Evolutionary conservation across 2,329 filamentous ascomycete species (phyloP), one percentile per base, ranked within the genome.

Genomic region (Aspergillus eucalypticola): DNA sequence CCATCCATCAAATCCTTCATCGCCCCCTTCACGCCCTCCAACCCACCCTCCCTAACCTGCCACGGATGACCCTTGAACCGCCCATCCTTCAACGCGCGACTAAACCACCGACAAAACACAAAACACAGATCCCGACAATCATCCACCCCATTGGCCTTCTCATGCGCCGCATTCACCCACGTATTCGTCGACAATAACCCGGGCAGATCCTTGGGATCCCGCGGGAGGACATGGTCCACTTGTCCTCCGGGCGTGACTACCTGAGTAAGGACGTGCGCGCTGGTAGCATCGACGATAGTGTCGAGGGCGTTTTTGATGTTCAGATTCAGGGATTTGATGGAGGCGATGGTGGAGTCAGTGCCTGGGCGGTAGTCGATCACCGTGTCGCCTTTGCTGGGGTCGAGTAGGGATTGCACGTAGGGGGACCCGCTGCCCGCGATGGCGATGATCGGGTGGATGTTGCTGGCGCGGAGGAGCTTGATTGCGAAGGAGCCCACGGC

Each of bases 301-400:
- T 62, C 63, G 5, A 66, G 54, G 3, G 54, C 57, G 41, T 67
- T 58, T 5, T 35, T 35, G 11, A 35, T 35, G 3, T 53, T 44
- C 0, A 50, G n/a, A 3, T 32, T 19, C 1, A 59, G 21, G 6
- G 48, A 25, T 8, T 73, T 73, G 46, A 78, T 72, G 13, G 81
- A 74, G 2, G 79, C 79, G 13, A 86, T 75, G 5, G 87, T 76
- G 2, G 79, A 78, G 0, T 83, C 82, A 56, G 84, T 78, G 8
- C 86, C 86, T 0, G 77, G 69, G 25, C 86, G 83, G 71, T 89
- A 88, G 74, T 89, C 86, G 59, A 89, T 70, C 21, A 88, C 74
- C 0, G 76, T 73, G 66, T 88, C 86, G 41, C 86, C 85, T 67
- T 83, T 84, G 54, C 69, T 72, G 8, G 71, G 70, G 67, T 86